Evolutionary conservation across 257 asterid genomes (phyloP).

Genomic region (Fraxinus excelsior): DNA sequence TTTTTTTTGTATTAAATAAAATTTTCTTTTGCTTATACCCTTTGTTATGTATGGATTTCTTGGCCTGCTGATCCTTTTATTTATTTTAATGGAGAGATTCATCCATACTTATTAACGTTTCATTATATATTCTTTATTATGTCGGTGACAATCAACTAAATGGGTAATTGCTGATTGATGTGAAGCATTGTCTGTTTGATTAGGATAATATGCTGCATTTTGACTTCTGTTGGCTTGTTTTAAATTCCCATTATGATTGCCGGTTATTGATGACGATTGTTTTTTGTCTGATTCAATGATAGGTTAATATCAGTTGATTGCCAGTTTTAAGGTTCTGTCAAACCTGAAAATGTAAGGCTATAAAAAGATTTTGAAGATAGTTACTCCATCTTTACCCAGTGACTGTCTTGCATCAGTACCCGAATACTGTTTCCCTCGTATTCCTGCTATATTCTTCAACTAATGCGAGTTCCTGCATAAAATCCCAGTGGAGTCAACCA

Average conservation of each 20-base stretch:
- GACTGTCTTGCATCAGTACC: neutral
- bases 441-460: neutral
- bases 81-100: conserved; percentile 4
- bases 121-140: neutral
- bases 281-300: neutral
- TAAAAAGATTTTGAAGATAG: neutral
- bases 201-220: neutral
- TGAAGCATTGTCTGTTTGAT: conserved; percentile 24
- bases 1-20: neutral
- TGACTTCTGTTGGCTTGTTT: neutral
- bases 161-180: conserved; percentile 10
- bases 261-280: neutral
- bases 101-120: neutral
- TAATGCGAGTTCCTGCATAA: neutral
- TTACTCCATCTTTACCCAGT: neutral
- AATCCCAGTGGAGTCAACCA: too few relatives aligned
- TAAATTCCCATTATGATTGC: conserved; percentile 1
- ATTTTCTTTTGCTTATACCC: neutral
- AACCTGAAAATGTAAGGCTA: neutral
- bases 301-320: neutral
- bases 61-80: neutral
- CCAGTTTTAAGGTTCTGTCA: neutral
- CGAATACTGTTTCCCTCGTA: neutral
- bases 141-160: conserved; percentile 12
- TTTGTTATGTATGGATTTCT: conserved; percentile 17